A percentile compares a stretch with the other conserved stretches of the same genome.
Conservation (phyloP, 169 alveolate species). For the Plasmodium sp. region DNA sequence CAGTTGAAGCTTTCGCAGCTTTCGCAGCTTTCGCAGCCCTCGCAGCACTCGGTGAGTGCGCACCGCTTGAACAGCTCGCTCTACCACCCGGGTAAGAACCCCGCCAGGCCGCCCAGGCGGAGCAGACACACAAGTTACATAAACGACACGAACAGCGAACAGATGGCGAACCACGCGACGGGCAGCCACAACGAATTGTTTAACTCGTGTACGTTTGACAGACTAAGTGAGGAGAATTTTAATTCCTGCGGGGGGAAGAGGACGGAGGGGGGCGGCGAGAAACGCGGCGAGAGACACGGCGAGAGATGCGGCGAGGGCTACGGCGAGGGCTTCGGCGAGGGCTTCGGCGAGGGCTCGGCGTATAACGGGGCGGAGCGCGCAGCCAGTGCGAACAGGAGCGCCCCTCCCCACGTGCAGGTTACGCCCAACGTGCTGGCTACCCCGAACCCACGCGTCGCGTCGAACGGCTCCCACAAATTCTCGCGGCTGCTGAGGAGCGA, state of each 20-base stretch:
- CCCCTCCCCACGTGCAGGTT: background rate
- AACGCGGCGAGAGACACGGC: background rate
- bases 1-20: background rate
- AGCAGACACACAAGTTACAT: background rate
- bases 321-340: background rate
- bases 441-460: background rate
- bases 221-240: constrained; percentile 51
- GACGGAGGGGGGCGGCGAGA: background rate
- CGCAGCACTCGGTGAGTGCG: too few relatives aligned
- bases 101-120: background rate
- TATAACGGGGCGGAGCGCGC: background rate
- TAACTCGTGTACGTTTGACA: constrained; percentile 5
- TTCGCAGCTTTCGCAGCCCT: background rate
- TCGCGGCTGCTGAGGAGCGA: background rate
- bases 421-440: too few relatives aligned
- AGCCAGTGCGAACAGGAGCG: background rate
- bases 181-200: constrained; percentile 21
- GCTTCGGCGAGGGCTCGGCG: background rate
- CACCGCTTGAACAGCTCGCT: background rate
- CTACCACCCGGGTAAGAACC: background rate
- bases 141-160: constrained; percentile 60
- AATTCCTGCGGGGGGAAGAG: constrained; percentile 20
- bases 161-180: constrained; percentile 13
- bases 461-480: background rate
- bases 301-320: background rate